Evolutionary conservation across 139 green algal species (phyloP).

Genomic region (Gonium pectorale): DNA sequence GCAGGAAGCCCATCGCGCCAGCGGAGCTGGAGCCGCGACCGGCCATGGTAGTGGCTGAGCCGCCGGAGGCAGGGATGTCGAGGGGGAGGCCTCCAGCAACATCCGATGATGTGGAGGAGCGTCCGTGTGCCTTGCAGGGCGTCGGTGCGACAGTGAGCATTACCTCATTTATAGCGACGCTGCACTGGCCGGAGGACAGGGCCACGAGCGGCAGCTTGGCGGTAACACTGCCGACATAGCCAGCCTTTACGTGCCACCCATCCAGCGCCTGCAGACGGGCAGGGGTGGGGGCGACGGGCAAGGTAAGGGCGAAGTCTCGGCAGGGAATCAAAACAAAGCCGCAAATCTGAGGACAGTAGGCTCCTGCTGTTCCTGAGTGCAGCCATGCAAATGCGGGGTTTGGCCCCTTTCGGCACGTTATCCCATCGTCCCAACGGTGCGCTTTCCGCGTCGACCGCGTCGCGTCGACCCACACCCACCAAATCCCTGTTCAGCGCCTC

Average conservation of each 20-base stretch:
- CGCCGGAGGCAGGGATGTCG: not conserved
- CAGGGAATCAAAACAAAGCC: not conserved
- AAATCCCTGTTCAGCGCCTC: constrained; percentile 76
- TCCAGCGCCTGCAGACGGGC: constrained; percentile 44
- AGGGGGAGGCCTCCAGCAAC: not conserved
- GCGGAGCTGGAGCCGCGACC: not conserved
- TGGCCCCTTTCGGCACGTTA: too few species aligned
- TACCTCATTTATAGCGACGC: constrained; percentile 65
- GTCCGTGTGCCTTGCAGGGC: too few species aligned
- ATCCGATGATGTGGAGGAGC: too few species aligned
- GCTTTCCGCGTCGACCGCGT: too few species aligned
- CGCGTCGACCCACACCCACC: constrained; percentile 64
- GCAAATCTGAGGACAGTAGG: too few species aligned
- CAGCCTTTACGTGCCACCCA: constrained; percentile 70
- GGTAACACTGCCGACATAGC: constrained; percentile 66
- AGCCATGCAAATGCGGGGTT: not conserved
- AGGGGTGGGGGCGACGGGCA: not conserved
- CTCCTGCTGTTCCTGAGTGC: not conserved
- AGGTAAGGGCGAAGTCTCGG: not conserved
- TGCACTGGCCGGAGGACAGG: constrained; percentile 38
- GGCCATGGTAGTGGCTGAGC: not conserved
- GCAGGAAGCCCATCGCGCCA: constrained; percentile 1
- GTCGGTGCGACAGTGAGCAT: constrained; percentile 63
- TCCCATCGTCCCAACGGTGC: too few species aligned
- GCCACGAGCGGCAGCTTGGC: constrained; percentile 59